Base-by-base conservation (phyloP, 169 alveolate genomes). In the Cardiosporidium cionae region DNA sequence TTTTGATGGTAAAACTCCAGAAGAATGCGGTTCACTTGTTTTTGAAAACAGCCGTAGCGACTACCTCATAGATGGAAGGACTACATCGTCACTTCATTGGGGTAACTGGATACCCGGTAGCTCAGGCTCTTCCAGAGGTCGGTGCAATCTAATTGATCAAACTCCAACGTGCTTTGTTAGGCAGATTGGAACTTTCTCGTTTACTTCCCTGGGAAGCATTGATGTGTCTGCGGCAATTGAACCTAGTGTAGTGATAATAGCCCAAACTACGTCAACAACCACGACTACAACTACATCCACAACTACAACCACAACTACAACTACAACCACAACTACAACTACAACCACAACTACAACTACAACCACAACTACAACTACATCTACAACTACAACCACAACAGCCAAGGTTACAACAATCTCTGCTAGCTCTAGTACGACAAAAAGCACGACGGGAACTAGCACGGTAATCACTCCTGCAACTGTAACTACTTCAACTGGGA, bases 251-350 rank as follows among this genome's bases (percentile, higher is more conserved):
- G 58, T 16, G 16, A 44, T 44, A 16, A n/a, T n/a, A n/a, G 27
- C 58, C 16, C 16, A 44, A 44, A 16, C 75, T 2, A 0, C 9
- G 5, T 9, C 70, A 32, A 68, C 75, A 6, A 44, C 72, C 25
- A 68, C 75, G 23, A 68, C 75, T 2, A 44, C 75, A 3, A 68
- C 75, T 0, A 68, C 75, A 37, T 36, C 36, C 5, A 6, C 75
- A 0, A 68, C 75, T 1, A 16, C 69, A 16, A 16, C 69, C 16
- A 63, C 69, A 9, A 63, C 64, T n/a, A 52, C 74, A 68, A 68
- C 74, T 6, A 68, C 74, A 2, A 32, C 74, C 4, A 68, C 74
- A 22, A 68, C 70, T 1, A n/a, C 58, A 44, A 44, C 58, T n/a
- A 44, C 58, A 44, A 44, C 58, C 16, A 44, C 58, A 16, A 44